These are phyloP conservation scores for Stachybotrys chartarum DNA, from an alignment of 2,329 filamentous ascomycete species.

Conservation along the genomic window DNA sequence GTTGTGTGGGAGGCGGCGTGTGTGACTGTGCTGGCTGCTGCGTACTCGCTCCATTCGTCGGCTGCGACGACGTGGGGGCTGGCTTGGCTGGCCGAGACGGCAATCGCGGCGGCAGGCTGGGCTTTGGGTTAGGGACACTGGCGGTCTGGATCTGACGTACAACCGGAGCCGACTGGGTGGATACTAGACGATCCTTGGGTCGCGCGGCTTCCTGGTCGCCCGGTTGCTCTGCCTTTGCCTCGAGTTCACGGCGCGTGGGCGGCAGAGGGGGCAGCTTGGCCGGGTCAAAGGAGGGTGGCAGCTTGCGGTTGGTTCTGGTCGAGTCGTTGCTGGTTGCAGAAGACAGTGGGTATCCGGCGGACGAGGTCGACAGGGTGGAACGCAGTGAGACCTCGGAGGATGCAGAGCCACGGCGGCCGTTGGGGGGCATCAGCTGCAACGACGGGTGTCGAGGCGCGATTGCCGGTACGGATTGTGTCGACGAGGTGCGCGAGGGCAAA, in stretches of 20 bases:
- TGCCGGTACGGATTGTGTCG: slow-evolving; percentile 7
- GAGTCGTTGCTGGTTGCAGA: slow-evolving; percentile 43
- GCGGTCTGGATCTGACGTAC: slow-evolving; percentile 23
- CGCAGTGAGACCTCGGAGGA: slow-evolving; percentile 50
- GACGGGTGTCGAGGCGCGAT: slow-evolving; percentile 39
- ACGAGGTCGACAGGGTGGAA: slow-evolving; percentile 47
- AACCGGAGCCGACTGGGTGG: slow-evolving; percentile 7
- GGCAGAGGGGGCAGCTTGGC: slow-evolving; percentile 52
- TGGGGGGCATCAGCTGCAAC: slow-evolving; percentile 29
- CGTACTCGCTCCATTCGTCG: background rate
- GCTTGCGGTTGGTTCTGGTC: slow-evolving; percentile 34
- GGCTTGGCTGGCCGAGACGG: slow-evolving; percentile 40
- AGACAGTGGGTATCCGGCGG: slow-evolving; percentile 35
- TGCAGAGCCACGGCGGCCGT: slow-evolving; percentile 44
- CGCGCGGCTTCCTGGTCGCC: slow-evolving; percentile 16
- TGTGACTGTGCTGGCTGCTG: background rate
- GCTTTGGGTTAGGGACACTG: slow-evolving; percentile 20
- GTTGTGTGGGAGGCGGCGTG: background rate
- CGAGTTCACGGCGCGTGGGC: slow-evolving; percentile 45
- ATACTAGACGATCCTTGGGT: slow-evolving; percentile 2
- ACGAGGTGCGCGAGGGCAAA: slow-evolving; percentile 16
- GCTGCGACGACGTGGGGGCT: slow-evolving; percentile 5
- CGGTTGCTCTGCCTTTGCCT: slow-evolving; percentile 34
- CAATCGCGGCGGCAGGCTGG: slow-evolving; percentile 41
- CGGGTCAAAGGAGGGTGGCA: slow-evolving; percentile 50